These are phyloP conservation scores for Pulveroboletus sp. DNA, from an alignment of 768 basidiomycete genomes.

Conservation along the genomic window DNA sequence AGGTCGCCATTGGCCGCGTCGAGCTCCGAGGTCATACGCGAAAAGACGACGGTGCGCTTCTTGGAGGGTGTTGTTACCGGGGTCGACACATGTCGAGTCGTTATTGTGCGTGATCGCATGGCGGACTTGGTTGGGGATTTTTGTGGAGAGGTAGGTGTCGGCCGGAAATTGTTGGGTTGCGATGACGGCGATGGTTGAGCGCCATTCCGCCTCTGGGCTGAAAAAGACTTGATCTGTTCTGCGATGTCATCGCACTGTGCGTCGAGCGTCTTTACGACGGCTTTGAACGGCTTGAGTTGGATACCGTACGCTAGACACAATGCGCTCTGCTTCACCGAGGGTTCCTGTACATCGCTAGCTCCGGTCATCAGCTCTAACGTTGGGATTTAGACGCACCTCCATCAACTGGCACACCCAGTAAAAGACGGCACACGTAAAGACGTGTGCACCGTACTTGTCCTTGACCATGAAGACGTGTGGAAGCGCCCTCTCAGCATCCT, in stretches of 20 bases:
- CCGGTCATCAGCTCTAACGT: neutral
- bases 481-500: constrained; percentile 30
- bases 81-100: neutral
- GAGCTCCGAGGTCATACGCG: constrained; percentile 6
- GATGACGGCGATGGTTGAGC: neutral
- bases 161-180: neutral
- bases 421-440: constrained; percentile 40
- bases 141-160: constrained; percentile 7
- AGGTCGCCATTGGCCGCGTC: constrained; percentile 27
- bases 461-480: constrained; percentile 13
- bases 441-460: constrained; percentile 14
- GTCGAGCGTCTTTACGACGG: constrained; percentile 19
- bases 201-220: constrained; percentile 5
- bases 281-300: constrained; percentile 15
- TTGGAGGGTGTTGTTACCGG: constrained; percentile 18
- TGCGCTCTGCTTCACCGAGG: constrained; percentile 19
- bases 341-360: constrained; percentile 13
- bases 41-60: constrained; percentile 32
- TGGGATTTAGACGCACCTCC: constrained; percentile 27
- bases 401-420: constrained; percentile 44
- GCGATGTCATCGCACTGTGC: constrained; percentile 24
- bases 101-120: constrained; percentile 11
- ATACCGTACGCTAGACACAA: constrained; percentile 20
- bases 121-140: constrained; percentile 22
- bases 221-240: constrained; percentile 18